phyloP scores from a whole-genome alignment of 768 basidiomycete species.

The Mrakia blollopis region DNA sequence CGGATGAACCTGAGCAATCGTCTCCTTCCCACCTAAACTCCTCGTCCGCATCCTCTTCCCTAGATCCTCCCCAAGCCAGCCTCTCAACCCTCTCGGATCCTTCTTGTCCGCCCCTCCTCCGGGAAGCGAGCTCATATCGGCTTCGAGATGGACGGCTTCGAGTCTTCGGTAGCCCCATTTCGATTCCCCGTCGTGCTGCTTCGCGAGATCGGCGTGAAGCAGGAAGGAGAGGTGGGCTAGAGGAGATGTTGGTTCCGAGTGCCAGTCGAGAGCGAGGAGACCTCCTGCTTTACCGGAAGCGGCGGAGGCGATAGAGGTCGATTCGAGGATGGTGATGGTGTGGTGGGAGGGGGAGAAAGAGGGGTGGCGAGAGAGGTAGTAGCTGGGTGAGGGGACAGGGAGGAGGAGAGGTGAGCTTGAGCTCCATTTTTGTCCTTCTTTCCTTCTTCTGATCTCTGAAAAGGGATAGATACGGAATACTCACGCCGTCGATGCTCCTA shows the following conservation, averaged over 20 bases:
- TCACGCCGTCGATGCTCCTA: conserved; percentile 22
- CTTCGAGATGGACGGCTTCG: conserved; percentile 40
- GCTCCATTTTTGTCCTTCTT: neutral
- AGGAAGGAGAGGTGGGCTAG: conserved; percentile 26
- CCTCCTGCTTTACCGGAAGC: conserved; percentile 82
- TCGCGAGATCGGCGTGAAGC: conserved; percentile 26
- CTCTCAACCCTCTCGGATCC: conserved; percentile 34
- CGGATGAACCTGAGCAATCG: conserved; percentile 45
- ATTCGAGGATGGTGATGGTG: conserved; percentile 36
- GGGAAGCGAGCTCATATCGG: neutral
- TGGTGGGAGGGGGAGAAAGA: conserved; percentile 23
- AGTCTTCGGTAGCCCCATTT: conserved; percentile 58
- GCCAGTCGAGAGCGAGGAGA: conserved; percentile 50
- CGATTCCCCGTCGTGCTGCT: conserved; percentile 17
- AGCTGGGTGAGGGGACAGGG: neutral
- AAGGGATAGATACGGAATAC: neutral
- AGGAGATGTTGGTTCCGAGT: conserved; percentile 14
- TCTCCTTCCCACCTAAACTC: conserved; percentile 37
- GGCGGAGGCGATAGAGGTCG: conserved; percentile 36
- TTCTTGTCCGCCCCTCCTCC: conserved; percentile 38
- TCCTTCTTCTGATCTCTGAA: neutral
- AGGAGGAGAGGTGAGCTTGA: neutral
- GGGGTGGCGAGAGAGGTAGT: conserved; percentile 55
- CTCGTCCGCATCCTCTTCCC: conserved; percentile 37
- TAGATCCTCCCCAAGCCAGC: conserved; percentile 39